A percentile compares a stretch with the other conserved stretches of the same genome.
phyloP scores from a whole-genome alignment of 805 yeast genomes.

The Ogataea trehalophila region DNA sequence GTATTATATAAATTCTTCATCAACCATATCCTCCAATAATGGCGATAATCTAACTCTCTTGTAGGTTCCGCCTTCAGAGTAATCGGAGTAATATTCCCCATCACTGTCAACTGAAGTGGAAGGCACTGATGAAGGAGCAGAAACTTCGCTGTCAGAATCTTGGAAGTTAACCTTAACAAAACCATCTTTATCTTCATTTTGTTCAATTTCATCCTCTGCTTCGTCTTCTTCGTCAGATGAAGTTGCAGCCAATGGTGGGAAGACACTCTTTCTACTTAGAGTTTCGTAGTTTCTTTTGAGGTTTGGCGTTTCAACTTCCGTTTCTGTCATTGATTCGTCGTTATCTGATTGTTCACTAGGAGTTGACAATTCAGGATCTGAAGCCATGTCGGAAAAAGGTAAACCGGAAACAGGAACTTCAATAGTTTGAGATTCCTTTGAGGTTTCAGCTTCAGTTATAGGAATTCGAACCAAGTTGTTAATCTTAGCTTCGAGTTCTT shows the following conservation, averaged over 20 bases:
- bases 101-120: slow-evolving; percentile 1
- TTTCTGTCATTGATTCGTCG: not conserved
- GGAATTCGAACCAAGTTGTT: slow-evolving; percentile 7
- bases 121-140: not conserved
- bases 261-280: slow-evolving; percentile 18
- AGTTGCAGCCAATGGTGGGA: slow-evolving; percentile 13
- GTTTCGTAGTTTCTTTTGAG: slow-evolving; percentile 26
- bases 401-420: not conserved
- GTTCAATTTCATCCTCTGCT: slow-evolving; percentile 3
- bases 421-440: not conserved
- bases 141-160: not conserved
- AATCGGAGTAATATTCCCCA: slow-evolving; percentile 2
- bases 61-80: slow-evolving; percentile 1
- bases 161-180: not conserved
- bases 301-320: not conserved
- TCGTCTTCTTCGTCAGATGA: slow-evolving; percentile 1
- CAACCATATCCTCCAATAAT: slow-evolving; percentile 16
- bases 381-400: not conserved
- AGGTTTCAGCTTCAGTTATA: not conserved
- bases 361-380: not conserved
- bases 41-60: slow-evolving; percentile 14
- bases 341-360: not conserved
- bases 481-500: not conserved
- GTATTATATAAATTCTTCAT: slow-evolving; percentile 14
- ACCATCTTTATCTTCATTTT: not conserved